Evolutionary conservation across 2,329 filamentous ascomycete genomes (phyloP).

Genomic region (Bipolaris sorokiniana): DNA sequence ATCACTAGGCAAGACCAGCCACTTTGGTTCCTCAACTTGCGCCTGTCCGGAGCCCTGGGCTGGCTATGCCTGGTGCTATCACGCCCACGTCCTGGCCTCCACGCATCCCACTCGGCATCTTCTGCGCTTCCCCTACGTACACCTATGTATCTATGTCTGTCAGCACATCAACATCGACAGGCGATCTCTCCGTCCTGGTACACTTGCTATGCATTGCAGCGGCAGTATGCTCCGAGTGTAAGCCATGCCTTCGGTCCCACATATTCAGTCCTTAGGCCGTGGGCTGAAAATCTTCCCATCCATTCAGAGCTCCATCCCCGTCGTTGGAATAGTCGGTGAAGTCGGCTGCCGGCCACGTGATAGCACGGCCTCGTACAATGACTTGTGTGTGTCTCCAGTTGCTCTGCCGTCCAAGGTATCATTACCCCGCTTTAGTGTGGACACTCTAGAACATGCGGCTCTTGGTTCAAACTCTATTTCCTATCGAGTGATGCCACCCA

Average conservation of each 20-base stretch:
- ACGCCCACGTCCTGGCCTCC: constrained; percentile 48
- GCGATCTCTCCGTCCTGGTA: constrained; percentile 50
- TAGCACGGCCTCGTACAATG: constrained; percentile 1
- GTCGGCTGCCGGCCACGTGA: constrained; percentile 41
- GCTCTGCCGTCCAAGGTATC: constrained; percentile 20
- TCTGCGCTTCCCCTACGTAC: no score
- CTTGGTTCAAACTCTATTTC: constrained; percentile 41
- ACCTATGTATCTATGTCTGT: constrained; percentile 39
- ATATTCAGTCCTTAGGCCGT: constrained; percentile 13
- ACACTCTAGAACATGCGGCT: background rate
- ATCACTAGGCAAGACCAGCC: background rate
- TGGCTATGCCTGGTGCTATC: background rate
- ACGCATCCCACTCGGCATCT: no score
- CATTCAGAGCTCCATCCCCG: constrained; percentile 41
- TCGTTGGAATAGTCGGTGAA: constrained; percentile 51
- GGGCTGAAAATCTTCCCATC: constrained; percentile 46
- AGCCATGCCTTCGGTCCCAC: constrained; percentile 42
- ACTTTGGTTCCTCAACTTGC: background rate
- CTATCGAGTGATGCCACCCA: constrained; percentile 46
- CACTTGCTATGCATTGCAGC: constrained; percentile 40
- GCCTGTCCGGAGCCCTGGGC: no score
- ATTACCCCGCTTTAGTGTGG: constrained; percentile 4
- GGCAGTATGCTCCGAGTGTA: constrained; percentile 39
- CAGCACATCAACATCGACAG: constrained; percentile 51
- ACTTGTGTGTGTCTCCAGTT: constrained; percentile 26